Base-by-base conservation (phyloP, 1,284 basidiomycete species). In the Agroathelia rolfsii region DNA sequence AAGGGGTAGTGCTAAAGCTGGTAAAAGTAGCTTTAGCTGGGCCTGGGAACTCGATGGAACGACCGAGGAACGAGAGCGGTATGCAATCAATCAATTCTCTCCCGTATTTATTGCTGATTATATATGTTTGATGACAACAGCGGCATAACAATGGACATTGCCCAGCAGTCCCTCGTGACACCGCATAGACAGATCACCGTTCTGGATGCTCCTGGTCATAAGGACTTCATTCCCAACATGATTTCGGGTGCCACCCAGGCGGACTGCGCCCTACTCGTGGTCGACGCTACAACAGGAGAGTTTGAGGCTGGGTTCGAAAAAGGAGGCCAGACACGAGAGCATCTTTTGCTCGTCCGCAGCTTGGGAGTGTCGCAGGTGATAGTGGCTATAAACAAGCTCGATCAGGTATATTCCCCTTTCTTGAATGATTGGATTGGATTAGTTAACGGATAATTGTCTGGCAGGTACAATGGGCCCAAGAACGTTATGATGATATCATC, bases 201-300 rank as follows among this genome's bases (percentile, higher is more conserved):
- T 13, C 74, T 98, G 16, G 94, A 98, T 48, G 94, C 95, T 0
- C 94, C 94, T 0, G 94, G 94, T 0, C 94, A 98, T 58, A 85
- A 81, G 43, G 95, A 98, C 50, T 98, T 98, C 47, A 86, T 98
- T 36, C 94, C 95, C 0, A 97, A 97, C 51, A 98, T 98, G 95
- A 98, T 98, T 38, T 94, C 89, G 0, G 94, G 94, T 2, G 94
- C 94, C 2, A 81, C 93, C 0, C 94, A 97, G 58, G 95, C 95
- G 0, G 94, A 98, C 47, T 90, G 88, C 22, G 93, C 94, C 1
- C 59, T 98, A 4, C 72, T 98, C n/a, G 94, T 98, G 4, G 76
- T 98, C 13, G 95, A 96, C 54, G 82, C 92, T 5, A 68, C 80
- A 3, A 77, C 69, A 1, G 94, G 94, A 14, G 92, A 92, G 47